Base-by-base conservation (phyloP, 441 rosid species). In the Erodium moschatum region DNA sequence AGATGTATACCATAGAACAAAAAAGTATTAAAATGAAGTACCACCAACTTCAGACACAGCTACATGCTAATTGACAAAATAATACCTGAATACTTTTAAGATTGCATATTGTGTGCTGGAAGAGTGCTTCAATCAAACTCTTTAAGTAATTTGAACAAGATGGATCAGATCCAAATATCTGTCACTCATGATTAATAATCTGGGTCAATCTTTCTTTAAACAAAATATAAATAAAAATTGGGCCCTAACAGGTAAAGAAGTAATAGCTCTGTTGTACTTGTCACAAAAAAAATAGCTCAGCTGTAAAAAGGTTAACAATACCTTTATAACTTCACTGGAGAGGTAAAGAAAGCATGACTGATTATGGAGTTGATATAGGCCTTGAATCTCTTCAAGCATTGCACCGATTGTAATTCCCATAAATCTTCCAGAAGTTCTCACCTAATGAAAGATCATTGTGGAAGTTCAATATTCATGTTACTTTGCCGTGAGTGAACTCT, bases 141-240 rank as follows among this genome's bases (percentile, higher is more conserved):
- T 85, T 87, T 52, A 95, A 81, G 83, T 95, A 92, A 80, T 56
- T 69, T 13, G 99, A 89, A 82, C 96, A 92, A 69, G 96, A 78
- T 71, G 91, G 95, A 72, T 95, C 99, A 9, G 97, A 90, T 69
- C 99, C 97, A 85, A 95, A 95, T 77, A 91, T 92, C 97, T 94
- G 86, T 78, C 81, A 38, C 64, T 44, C 72, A 79, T 72, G 56
- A 65, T 63, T 58, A 68, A 60, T 58, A 10, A 50, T 62, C 50
- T 27, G 10, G 71, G 71, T 70, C 77, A 76, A 60, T 44, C 62
- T 67, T 10, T 48, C 13, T 10, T 44, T 44, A 7, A 38, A 38
- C 42, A 38, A 9, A 40, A 11, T 40, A 40, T 7, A 11, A 40
- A 40, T 40, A 40, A 40, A 40, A 6, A 40, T 40, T 6, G 11